phyloP scores from a whole-genome alignment of 2,329 filamentous ascomycete genomes.

The Pyrenochaeta sp. region DNA sequence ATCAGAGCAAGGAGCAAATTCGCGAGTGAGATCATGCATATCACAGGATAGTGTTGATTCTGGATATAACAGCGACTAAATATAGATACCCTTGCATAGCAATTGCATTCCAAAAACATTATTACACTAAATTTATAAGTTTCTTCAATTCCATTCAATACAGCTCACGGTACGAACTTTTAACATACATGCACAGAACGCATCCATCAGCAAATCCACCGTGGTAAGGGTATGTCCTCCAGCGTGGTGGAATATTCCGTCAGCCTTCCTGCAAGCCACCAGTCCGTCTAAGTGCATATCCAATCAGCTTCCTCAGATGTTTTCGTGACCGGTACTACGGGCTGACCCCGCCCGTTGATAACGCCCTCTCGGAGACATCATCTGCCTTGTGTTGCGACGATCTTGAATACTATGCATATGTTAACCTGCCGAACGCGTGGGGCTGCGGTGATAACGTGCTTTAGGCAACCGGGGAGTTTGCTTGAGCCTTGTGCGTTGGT shows the following conservation, averaged over 20 bases:
- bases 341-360: slow-evolving; percentile 12
- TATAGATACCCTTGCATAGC: slow-evolving; percentile 6
- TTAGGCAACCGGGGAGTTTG: background rate
- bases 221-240: background rate
- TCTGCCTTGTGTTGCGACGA: slow-evolving; percentile 2
- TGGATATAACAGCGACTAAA: background rate
- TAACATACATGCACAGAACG: background rate
- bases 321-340: slow-evolving; percentile 14
- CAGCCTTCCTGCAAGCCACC: slow-evolving; percentile 8
- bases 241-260: background rate
- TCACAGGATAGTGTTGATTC: slow-evolving; percentile 1
- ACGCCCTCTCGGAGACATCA: slow-evolving; percentile 2
- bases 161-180: background rate
- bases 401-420: background rate
- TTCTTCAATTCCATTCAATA: background rate
- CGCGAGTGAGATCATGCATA: slow-evolving; percentile 59
- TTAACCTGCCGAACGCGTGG: background rate
- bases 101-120: background rate
- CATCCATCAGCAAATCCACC: background rate
- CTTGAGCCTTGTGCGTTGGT: slow-evolving; percentile 2
- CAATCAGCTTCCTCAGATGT: slow-evolving; percentile 13
- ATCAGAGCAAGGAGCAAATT: slow-evolving; percentile 82
- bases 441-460: background rate
- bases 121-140: background rate
- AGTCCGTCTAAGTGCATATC: slow-evolving; percentile 5